These are phyloP conservation scores for Mortierella sp. DNA, from an alignment of 371 early-diverging fungal genomes.

Conservation along the genomic window DNA sequence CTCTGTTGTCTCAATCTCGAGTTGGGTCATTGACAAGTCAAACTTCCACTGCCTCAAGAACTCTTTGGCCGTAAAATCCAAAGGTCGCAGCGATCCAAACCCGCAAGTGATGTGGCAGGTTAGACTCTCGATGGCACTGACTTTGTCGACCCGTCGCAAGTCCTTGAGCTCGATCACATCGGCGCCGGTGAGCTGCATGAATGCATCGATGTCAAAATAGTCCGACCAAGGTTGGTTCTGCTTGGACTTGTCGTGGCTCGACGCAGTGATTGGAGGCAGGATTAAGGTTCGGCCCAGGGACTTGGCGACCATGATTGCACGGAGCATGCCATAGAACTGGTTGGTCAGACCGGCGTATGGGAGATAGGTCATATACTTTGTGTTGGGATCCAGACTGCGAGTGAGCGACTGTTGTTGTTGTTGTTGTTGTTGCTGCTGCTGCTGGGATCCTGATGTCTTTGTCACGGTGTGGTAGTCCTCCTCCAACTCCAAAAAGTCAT, in stretches of 20 bases:
- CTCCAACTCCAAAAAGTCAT: slow-evolving; percentile 42
- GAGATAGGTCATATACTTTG: slow-evolving; percentile 37
- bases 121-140: slow-evolving; percentile 17
- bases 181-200: slow-evolving; percentile 37
- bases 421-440: not conserved
- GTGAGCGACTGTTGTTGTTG: slow-evolving; percentile 2
- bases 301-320: slow-evolving; percentile 43
- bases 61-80: slow-evolving; percentile 41
- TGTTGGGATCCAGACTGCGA: slow-evolving; percentile 23
- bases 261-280: slow-evolving; percentile 40
- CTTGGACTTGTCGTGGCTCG: slow-evolving; percentile 12
- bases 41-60: slow-evolving; percentile 43
- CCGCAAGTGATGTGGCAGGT: slow-evolving; percentile 41
- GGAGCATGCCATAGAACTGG: slow-evolving; percentile 47
- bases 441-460: not conserved
- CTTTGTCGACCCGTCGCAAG: slow-evolving; percentile 15
- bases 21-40: slow-evolving; percentile 23
- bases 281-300: slow-evolving; percentile 42
- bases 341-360: slow-evolving; percentile 31
- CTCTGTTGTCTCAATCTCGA: slow-evolving; percentile 16
- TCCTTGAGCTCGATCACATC: slow-evolving; percentile 35
- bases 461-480: slow-evolving; percentile 19
- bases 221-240: slow-evolving; percentile 46
- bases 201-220: slow-evolving; percentile 39
- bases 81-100: slow-evolving; percentile 35